Evolutionary conservation across 106 monocot genomes (phyloP), one percentile per base, ranked within the genome.

Genomic region (Dioscorea dumetorum): DNA sequence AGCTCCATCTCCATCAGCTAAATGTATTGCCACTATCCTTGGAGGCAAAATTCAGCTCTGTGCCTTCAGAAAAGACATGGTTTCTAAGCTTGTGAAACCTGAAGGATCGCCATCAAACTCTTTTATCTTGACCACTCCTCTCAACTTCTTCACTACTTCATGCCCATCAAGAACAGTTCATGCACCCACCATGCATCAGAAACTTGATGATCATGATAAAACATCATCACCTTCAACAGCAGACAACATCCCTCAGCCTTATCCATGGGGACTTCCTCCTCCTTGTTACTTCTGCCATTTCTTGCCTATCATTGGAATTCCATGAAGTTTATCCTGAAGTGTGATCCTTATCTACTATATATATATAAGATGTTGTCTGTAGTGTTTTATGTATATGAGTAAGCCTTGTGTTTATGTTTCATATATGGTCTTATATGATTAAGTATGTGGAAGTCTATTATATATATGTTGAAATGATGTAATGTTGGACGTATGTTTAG

Each of bases 231-330:
- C 22, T 9, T 61, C 61, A 28, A 61, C 19, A 28, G 5, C 61
- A 4, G 14, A 22, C 13, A 6, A 49, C 48, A 17, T 22, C 24
- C 67, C 33, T 32, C 24, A 52, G 52, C 67, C 67, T 0, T 9
- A 5, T 21, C 35, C 17, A n/a, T 67, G 67, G 67, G 67, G 15
- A 23, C 31, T 67, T 50, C 52, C 51, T 13, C 52, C 67, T 9
- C 16, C 33, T 35, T 16, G 33, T 14, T 52, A 2, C 67, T 67
- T 17, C 53, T 31, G 28, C 16, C 67, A 9, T 31, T 52, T 52
- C 53, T 4, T 67, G 51, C 67, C 67, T 7, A 67, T 67, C 17
- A 67, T 67, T n/a, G 67, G 67, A 32, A 67, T 67, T 11, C 67
- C 67, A 52, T 67, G 51, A 67, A 35, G 12, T 54, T 18, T 12